Evolutionary conservation across 176 grass and related monocot species (phyloP), one percentile per base, ranked within the genome.

Genomic region (Guadua angustifolia): DNA sequence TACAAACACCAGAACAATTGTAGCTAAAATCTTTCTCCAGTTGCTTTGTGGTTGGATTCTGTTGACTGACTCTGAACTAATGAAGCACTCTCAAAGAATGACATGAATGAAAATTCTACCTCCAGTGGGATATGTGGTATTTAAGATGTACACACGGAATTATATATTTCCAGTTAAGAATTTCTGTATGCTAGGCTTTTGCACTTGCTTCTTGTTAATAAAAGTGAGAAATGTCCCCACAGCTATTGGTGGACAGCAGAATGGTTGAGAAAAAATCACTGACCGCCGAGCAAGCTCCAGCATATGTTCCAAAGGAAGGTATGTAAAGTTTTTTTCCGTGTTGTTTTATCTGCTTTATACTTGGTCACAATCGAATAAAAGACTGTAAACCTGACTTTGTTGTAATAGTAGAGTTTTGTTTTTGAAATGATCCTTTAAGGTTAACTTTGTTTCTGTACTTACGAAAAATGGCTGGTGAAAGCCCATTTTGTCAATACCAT

Each of bases 191-290:
- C 17, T 80, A 61, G 16, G 26, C 50, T 79, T 83, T 35, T 57
- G 42, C 66, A 45, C 24, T 58, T 59, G 5, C 12, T 69, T 58
- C 7, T 73, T 74, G 57, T 35, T 79, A 85, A 82, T 2, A 38
- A 18, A 66, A 84, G 35, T 70, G 75, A 45, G 39, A 79, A 79
- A 60, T 74, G 6, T 53, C 75, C 42, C 32, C 89, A 82, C 83
- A 94, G 94, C 53, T 97, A 66, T 85, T 97, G 82, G 90, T 88
- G 53, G 94, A 94, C 55, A 97, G 84, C 73, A 89, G 86, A 92
- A 79, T 97, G 61, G 86, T 90, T 32, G 90, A 94, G 57, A 92
- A 35, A 74, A 92, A 89, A 85, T 25, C 81, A 42, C 66, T 68
- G 0, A 73, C 40, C 29, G 36, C 71, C 36, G 82, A 84, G 69